These are phyloP conservation scores for Aureobasidium namibiae DNA, from an alignment of 2,329 filamentous ascomycete species.

Conservation along the genomic window DNA sequence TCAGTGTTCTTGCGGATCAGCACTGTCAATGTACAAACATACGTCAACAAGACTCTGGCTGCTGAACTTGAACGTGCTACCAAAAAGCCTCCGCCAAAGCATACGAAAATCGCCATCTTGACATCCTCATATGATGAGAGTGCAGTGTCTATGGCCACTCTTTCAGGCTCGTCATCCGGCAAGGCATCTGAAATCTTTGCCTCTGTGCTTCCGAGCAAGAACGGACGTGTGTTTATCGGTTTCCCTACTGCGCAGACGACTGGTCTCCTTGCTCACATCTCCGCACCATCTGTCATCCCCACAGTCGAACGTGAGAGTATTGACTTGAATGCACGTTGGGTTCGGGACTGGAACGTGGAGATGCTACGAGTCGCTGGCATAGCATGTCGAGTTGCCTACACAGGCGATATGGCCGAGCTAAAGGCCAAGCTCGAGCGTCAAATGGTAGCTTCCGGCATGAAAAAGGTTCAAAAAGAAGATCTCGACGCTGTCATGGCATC, in stretches of 20 bases:
- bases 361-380: slow-evolving; percentile 87
- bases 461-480: slow-evolving; percentile 51
- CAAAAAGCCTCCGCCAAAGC: slow-evolving; percentile 90
- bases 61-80: slow-evolving; percentile 89
- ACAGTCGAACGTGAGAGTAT: slow-evolving; percentile 96
- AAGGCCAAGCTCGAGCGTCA: slow-evolving; percentile 43
- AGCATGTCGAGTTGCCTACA: slow-evolving; percentile 78
- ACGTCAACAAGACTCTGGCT: slow-evolving; percentile 62
- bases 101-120: slow-evolving; percentile 75
- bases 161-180: slow-evolving; percentile 41
- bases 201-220: slow-evolving; percentile 80
- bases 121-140: slow-evolving; percentile 86
- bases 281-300: slow-evolving; percentile 90
- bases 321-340: slow-evolving; percentile 90
- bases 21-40: slow-evolving; percentile 72
- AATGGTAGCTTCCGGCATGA: slow-evolving; percentile 22
- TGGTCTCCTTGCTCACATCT: slow-evolving; percentile 86
- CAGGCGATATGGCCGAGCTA: slow-evolving; percentile 75
- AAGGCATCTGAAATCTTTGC: slow-evolving; percentile 73
- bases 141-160: slow-evolving; percentile 51
- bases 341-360: slow-evolving; percentile 91
- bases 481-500: slow-evolving; percentile 64
- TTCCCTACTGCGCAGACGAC: slow-evolving; percentile 98
- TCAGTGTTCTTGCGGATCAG: slow-evolving; percentile 86
- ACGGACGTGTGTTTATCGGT: slow-evolving; percentile 90